These are phyloP conservation scores for Saprolegnia diclina DNA, from an alignment of 352 stramenopile genomes.

Conservation along the genomic window DNA sequence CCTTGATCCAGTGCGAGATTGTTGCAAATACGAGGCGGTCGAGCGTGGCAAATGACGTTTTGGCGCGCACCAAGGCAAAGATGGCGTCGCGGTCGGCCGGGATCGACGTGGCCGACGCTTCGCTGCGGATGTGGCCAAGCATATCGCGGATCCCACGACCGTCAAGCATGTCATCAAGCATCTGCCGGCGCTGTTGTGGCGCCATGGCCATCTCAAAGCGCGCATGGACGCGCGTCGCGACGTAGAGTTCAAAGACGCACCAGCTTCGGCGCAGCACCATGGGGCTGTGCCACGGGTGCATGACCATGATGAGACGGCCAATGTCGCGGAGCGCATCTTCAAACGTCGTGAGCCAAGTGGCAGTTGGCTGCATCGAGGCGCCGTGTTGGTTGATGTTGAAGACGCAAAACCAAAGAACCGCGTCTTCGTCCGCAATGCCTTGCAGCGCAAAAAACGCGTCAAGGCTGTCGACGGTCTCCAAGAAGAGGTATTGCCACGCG, in stretches of 20 bases:
- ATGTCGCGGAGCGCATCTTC: background rate
- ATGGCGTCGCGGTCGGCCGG: background rate
- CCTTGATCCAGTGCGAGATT: too few relatives aligned
- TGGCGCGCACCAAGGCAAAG: background rate
- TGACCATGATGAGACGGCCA: slow-evolving; percentile 2
- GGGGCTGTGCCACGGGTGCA: slow-evolving; percentile 15
- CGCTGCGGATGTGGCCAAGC: slow-evolving; percentile 7
- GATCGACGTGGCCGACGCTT: background rate
- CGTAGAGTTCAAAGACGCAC: slow-evolving; percentile 22
- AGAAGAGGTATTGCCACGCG: slow-evolving; percentile 12
- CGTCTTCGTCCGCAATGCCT: background rate
- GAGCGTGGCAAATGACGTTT: slow-evolving; percentile 14
- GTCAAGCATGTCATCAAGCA: too few relatives aligned
- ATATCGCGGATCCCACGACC: too few relatives aligned
- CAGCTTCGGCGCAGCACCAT: background rate
- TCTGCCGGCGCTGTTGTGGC: background rate
- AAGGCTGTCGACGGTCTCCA: slow-evolving; percentile 13
- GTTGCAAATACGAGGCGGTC: too few relatives aligned
- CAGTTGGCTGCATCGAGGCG: too few relatives aligned
- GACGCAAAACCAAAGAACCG: slow-evolving; percentile 15
- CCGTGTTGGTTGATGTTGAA: slow-evolving; percentile 18
- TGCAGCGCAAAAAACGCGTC: slow-evolving; percentile 1
- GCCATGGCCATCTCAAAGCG: slow-evolving; percentile 16
- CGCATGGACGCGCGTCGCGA: background rate
- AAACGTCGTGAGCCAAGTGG: background rate